Evolutionary conservation across 805 yeast genomes (phyloP).

Genomic region (Candida quercuum): DNA sequence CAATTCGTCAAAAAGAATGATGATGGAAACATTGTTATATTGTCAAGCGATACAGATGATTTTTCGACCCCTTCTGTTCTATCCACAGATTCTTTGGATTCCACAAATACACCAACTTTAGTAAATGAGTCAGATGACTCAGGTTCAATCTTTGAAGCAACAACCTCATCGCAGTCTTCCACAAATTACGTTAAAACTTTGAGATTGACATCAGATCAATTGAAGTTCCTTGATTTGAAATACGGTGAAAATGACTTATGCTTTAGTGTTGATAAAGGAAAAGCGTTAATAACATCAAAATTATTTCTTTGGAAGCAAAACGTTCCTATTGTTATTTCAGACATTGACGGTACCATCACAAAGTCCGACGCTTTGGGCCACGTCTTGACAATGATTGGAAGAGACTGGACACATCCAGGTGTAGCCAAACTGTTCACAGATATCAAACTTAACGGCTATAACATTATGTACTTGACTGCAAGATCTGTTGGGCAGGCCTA

Average conservation of each 20-base stretch:
- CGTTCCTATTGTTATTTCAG: conserved; percentile 91
- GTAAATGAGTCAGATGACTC: background rate
- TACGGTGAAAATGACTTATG: conserved; percentile 75
- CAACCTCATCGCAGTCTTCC: conserved; percentile 10
- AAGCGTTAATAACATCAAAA: conserved; percentile 67
- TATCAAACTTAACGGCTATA: conserved; percentile 82
- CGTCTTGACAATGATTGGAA: conserved; percentile 85
- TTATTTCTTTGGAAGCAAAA: conserved; percentile 79
- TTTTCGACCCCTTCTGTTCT: conserved; percentile 7
- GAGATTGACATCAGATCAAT: conserved; percentile 86
- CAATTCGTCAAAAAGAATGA: conserved; percentile 50
- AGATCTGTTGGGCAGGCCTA: conserved; percentile 96
- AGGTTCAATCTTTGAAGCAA: conserved; percentile 2
- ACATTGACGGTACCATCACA: conserved; percentile 96
- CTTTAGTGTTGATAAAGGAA: conserved; percentile 80
- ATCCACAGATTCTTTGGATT: conserved; percentile 1
- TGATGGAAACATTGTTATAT: conserved; percentile 63
- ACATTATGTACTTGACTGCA: conserved; percentile 89
- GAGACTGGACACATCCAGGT: conserved; percentile 98
- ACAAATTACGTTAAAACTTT: conserved; percentile 73
- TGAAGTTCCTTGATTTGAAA: conserved; percentile 64
- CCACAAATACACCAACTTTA: conserved; percentile 3
- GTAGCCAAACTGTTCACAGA: conserved; percentile 91
- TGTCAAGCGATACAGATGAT: conserved; percentile 25
- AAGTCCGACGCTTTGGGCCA: conserved; percentile 98